Evolutionary conservation across 2,329 filamentous ascomycete species (phyloP), one percentile per base, ranked within the genome.

Genomic region (Nemania sp.): DNA sequence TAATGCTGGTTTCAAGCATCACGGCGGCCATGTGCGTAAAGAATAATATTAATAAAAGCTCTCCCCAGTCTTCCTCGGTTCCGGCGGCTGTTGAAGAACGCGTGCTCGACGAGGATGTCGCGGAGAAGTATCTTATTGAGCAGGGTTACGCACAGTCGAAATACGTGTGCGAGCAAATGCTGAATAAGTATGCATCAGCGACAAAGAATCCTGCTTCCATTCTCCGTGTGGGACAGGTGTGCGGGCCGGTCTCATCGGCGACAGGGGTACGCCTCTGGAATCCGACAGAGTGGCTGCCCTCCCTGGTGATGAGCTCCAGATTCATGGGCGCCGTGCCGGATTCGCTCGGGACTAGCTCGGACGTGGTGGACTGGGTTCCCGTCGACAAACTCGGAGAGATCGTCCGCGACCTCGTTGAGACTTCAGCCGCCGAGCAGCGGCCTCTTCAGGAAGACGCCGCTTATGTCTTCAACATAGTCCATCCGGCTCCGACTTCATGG

Each of bases 71-170:
- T 12, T 28, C 36, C 36, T 12, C 36, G 19, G 36, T 66, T 2
- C 60, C 60, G 3, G 63, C 66, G 51, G 57, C 48, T 9, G 36
- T 39, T 17, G 19, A 40, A 23, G 37, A 40, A 14, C 20, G 20
- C n/a, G 53, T 67, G 12, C 51, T 64, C 17, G 43, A 50, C 11
- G 41, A 52, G 15, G 55, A 58, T 5, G 34, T 48, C 20, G 49
- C 51, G 2, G 12, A 28, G 3, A 45, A 20, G 42, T 6, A 40
- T 22, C 52, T 63, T 19, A 42, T 60, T 8, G 37, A 50, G 14
- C 63, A 68, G 48, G 66, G 66, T 3, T 69, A 69, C 30, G 64
- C 61, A 5, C 53, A 52, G 5, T 59, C 63, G 4, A 68, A 68
- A 47, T 62, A 66, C 23, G 48, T 66, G 3, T 61, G 63, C 34